Evolutionary conservation across 306 rosid genomes (phyloP), one percentile per base, ranked within the genome.

Genomic region (Hippophae rhamnoides): DNA sequence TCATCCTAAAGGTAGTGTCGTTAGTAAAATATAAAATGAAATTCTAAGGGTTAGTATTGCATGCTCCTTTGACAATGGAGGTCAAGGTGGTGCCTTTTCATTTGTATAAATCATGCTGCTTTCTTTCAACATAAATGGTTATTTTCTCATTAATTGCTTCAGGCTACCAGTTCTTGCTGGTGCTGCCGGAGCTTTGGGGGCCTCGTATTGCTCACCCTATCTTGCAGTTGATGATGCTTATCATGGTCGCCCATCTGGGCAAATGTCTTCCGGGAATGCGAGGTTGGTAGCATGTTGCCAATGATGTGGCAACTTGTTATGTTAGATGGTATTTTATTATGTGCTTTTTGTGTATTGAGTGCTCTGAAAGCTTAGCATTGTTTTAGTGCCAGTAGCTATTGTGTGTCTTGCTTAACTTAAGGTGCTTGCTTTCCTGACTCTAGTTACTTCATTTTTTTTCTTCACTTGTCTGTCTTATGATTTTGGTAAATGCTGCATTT

Each of bases 111-210:
- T 43, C 0, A 44, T 23, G 51, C 57, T 45, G 40, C 14, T 41
- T 31, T 12, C 14, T 54, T 65, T 13, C 38, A 31, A 31, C 38
- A 4, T 31, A 31, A 2, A 31, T 31, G 38, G 38, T 31, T 31
- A 31, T 31, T 31, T 31, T 31, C 38, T 31, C 10, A 10, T 56
- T 53, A 41, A 43, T 13, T 69, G 52, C 62, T 64, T 71, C 71
- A 93, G 99, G 99, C 72, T 93, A 46, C 99, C 99, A 13, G 86
- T 93, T 44, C 78, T 93, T 78, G 92, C 99, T 7, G 99, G 99
- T 53, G 89, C 99, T 31, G 38, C 38, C 0, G 99, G 99, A 71
- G 95, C 90, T 41, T 64, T 89, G 58, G 97, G 97, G 56, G 85
- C 89, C 54, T 51, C 84, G 8, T 93, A 86, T 63, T 87, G 92